Base-by-base conservation (phyloP, 768 basidiomycete species). In the Suillus bovinus region DNA sequence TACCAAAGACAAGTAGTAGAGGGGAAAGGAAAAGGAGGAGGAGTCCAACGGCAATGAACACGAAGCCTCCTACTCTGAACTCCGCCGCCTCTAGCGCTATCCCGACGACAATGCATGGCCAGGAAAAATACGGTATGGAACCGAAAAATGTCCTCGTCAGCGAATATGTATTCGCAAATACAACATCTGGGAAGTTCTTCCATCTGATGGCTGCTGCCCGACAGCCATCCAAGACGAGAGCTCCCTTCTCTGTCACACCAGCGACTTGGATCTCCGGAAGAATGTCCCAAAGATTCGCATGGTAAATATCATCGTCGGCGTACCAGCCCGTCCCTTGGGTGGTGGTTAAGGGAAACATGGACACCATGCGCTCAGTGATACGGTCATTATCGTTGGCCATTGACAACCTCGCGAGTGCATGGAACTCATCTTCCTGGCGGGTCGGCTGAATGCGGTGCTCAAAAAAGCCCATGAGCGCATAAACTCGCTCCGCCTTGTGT, bases 321-420 rank as follows among this genome's bases (percentile, higher is more conserved):
- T 69, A 69, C 68, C 68, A 69, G 17, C 67, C 59, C 4, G 65
- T 61, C 0, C 17, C 8, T 8, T 5, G n/a, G 9, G 34, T n/a
- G 29, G 62, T 59, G 1, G 9, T 16, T 20, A 33, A 16, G 3
- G 68, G 68, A 10, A 68, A 57, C 33, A 69, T 59, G 7, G 68
- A 69, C 3, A 69, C 61, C 68, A 69, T 69, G 4, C 68, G 65
- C 42, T 69, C 68, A 3, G 59, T 61, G 13, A 69, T 66, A 5
- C 67, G 67, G 29, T 69, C 67, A 20, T 31, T 68, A 42, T 69
- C 68, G 36, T 69, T 68, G 36, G 67, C 68, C 68, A 69, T 69
- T 7, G 67, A 69, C 9, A 69, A 41, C 9, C 65, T 63, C 14
- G 60, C 68, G 0, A 69, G 63, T 36, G 68, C 68, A 3, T 42